Base-by-base conservation (phyloP, 2,329 filamentous ascomycete genomes). In the Ascochyta viciae-villosae region DNA sequence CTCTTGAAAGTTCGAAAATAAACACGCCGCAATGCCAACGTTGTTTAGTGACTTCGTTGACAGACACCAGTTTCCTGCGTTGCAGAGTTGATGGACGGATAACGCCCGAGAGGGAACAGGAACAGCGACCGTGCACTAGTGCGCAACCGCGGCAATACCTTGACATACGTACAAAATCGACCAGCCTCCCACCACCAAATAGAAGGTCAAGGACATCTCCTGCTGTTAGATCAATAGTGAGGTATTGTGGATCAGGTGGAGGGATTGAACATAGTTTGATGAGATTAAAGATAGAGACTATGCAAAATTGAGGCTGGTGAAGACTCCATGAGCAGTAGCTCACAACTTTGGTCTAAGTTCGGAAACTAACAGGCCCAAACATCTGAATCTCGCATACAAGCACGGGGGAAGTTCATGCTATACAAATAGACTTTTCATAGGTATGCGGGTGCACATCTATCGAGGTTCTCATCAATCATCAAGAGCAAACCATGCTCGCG, bases 241-340 rank as follows among this genome's bases (percentile, higher is more conserved):
- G 81, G 41, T 84, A 83, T 54, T 75, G 75, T 26, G 26, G 8
- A 26, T 26, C 26, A 7, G 8, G 2, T 26, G 26, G 26, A 26
- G 26, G 8, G 26, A 7, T 26, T 9, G 26, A 26, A 9, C 26
- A 27, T 27, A 27, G 6, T 27, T 1, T 27, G 26, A 27, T 27
- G 3, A 19, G 19, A 19, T 19, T 19, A 19, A 19, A 19, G 19
- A 19, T 3, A 19, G 19, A 19, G 19, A 19, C 19, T 73, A 68
- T 42, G 50, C 35, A 31, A 68, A 64, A 33, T 60, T 74, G 23
- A 57, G 60, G 10, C 47, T 66, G 22, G 57, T 63, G 1, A 63
- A 50, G 31, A 44, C 39, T 24, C 46, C 54, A 13, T 60, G 43
- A 33, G 15, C 15, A 34, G 6, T 15, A 16, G 15, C 33, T 15